Base-by-base conservation (phyloP, 257 asterid species). In the Gentiana dahurica region DNA sequence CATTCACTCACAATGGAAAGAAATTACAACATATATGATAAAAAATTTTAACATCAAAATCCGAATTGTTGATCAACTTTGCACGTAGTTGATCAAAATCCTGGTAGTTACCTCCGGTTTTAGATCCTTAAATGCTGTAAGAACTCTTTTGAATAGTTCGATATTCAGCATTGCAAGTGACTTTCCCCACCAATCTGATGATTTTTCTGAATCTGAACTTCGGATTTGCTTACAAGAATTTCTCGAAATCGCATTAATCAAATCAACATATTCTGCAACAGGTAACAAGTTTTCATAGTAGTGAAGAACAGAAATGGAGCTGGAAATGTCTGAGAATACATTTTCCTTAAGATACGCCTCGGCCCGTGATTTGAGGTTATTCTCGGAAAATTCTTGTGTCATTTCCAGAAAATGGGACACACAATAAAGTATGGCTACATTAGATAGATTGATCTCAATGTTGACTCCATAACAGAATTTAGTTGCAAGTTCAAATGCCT, bases 111-210 rank as follows among this genome's bases (percentile, higher is more conserved):
- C 67, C 24, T 90, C 96, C 82, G 80, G 98, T 52, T 84, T 90
- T 52, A 90, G 71, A 4, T 96, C 98, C 61, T 87, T 90, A 36
- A 90, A 81, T 1, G 94, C 87, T 1, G 86, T 68, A 2, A 90
- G 15, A 51, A 90, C 96, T 64, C 92, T 78, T 15, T 76, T 81
- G 48, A 90, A 90, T 60, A 81, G 79, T 62, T 87, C 98, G 2
- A 90, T 94, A 67, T 59, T 81, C 68, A 90, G 64, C 69, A 67
- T 48, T 0, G 79, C 41, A 12, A 90, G 80, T 1, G 82, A 75
- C 63, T 82, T 84, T 36, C 98, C 98, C 98, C 98, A 87, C 94
- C 94, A 90, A 68, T 82, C 88, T 34, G 70, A 50, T 0, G 91
- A 80, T 0, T 70, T 75, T 56, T 90, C 98, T 5, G 81, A 52